Percentiles rank a stretch among this genome's conserved stretches.
These are phyloP conservation scores for Nymphaea colorata DNA, from an alignment of 164 flowering plant species.

Conservation along the genomic window DNA sequence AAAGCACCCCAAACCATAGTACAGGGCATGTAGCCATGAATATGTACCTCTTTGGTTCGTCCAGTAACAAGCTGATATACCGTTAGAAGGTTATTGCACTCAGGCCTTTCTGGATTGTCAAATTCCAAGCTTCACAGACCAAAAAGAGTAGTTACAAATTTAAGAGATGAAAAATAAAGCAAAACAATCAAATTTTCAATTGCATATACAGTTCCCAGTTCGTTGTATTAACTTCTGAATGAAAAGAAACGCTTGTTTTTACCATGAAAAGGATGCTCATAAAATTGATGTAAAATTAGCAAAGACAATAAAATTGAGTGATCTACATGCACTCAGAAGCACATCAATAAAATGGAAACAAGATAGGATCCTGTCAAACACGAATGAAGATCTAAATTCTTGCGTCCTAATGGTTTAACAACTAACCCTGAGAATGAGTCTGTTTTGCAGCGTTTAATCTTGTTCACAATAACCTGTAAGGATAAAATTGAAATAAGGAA, in stretches of 20 bases:
- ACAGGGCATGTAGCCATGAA: background rate
- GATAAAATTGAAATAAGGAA: too few species aligned
- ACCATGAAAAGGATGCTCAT: too few species aligned
- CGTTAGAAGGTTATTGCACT: constrained; percentile 92
- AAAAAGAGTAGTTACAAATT: constrained; percentile 1
- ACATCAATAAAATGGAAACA: too few species aligned
- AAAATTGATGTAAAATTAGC: too few species aligned
- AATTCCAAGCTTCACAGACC: constrained; percentile 57
- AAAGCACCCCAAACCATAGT: background rate
- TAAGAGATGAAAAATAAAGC: background rate
- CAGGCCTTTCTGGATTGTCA: constrained; percentile 92
- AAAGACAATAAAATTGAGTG: too few species aligned
- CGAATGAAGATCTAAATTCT: too few species aligned
- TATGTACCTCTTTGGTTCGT: constrained; percentile 73
- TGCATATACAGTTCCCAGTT: too few species aligned
- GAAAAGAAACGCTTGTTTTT: too few species aligned
- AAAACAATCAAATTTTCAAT: too few species aligned
- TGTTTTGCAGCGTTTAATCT: constrained; percentile 95
- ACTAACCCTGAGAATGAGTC: constrained; percentile 78
- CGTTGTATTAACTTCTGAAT: too few species aligned
- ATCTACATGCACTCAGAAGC: too few species aligned
- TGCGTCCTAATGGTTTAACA: background rate
- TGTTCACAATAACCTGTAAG: constrained; percentile 64
- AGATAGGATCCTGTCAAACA: too few species aligned
- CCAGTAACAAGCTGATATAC: constrained; percentile 77